Conservation (phyloP, 805 yeast genomes). For the Ogataea paraovalis region DNA sequence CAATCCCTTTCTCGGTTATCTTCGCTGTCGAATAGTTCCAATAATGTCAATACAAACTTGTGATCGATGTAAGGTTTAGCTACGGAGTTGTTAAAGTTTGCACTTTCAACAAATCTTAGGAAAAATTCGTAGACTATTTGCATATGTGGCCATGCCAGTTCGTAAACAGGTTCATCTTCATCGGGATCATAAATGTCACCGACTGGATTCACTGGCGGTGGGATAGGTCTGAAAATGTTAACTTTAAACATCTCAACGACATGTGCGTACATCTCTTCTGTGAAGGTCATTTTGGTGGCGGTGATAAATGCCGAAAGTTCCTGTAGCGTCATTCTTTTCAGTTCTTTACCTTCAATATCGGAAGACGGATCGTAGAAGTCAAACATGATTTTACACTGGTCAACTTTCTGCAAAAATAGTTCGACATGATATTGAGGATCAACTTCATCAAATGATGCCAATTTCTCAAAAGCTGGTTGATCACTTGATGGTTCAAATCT, state of each 20-base stretch:
- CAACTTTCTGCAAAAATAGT: conserved; percentile 80
- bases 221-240: conserved; percentile 91
- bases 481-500: conserved; percentile 77
- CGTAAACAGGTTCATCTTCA: conserved; percentile 96
- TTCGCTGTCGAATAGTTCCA: conserved; percentile 92
- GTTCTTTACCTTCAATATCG: conserved; percentile 89
- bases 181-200: conserved; percentile 98
- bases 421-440: conserved; percentile 70
- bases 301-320: conserved; percentile 87
- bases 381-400: conserved; percentile 91
- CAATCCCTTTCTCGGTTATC: conserved; percentile 96
- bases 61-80: conserved; percentile 96
- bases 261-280: conserved; percentile 86
- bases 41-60: conserved; percentile 70
- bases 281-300: conserved; percentile 74
- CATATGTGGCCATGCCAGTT: conserved; percentile 99
- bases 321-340: conserved; percentile 79
- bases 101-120: conserved; percentile 85
- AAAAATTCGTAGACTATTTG: conserved; percentile 93
- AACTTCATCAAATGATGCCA: conserved; percentile 87
- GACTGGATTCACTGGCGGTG: conserved; percentile 96
- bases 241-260: conserved; percentile 86
- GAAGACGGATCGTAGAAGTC: conserved; percentile 92
- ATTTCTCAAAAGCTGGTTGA: conserved; percentile 60
- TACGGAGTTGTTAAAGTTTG: conserved; percentile 87